These are phyloP conservation scores for Tolypocladium ophioglossoides DNA, from an alignment of 2,329 filamentous ascomycete species.

Conservation along the genomic window DNA sequence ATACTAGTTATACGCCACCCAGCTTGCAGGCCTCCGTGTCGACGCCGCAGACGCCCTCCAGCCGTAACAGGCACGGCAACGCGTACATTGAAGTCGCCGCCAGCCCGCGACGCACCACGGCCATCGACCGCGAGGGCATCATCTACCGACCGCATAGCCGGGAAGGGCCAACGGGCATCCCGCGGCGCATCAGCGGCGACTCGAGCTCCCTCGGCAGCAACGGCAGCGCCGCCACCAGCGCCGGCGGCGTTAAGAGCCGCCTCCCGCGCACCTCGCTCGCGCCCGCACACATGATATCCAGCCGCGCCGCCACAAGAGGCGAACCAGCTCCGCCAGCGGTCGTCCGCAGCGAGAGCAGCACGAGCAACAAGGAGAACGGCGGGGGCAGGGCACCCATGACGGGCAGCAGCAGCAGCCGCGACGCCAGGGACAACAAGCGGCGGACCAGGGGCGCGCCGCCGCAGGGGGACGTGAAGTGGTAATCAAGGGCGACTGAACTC, in stretches of 20 bases:
- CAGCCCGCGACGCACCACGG: conserved; percentile 29
- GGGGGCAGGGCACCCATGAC: background rate
- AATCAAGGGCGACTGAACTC: too few relatives aligned
- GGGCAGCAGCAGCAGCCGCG: background rate
- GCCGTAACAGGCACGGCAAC: conserved; percentile 24
- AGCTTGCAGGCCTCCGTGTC: conserved; percentile 37
- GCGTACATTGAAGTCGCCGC: conserved; percentile 44
- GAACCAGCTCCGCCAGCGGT: conserved; percentile 17
- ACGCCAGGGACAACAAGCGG: background rate
- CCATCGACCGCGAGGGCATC: conserved; percentile 29
- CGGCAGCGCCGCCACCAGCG: conserved; percentile 2
- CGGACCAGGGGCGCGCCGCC: background rate
- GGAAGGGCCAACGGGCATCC: conserved; percentile 30
- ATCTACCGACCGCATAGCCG: conserved; percentile 31
- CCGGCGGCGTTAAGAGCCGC: conserved; percentile 22
- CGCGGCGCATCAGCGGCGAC: conserved; percentile 32
- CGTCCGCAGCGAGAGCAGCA: conserved; percentile 25
- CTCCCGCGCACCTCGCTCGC: conserved; percentile 27
- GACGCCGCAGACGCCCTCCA: conserved; percentile 42
- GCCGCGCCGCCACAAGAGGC: conserved; percentile 9
- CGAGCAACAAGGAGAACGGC: conserved; percentile 28
- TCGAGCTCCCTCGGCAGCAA: conserved; percentile 14
- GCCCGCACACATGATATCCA: conserved; percentile 7
- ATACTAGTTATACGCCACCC: conserved; percentile 44
- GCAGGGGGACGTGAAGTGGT: background rate